Base-by-base conservation (phyloP, 805 yeast genomes). In the Wickerhamomyces silvicola region DNA sequence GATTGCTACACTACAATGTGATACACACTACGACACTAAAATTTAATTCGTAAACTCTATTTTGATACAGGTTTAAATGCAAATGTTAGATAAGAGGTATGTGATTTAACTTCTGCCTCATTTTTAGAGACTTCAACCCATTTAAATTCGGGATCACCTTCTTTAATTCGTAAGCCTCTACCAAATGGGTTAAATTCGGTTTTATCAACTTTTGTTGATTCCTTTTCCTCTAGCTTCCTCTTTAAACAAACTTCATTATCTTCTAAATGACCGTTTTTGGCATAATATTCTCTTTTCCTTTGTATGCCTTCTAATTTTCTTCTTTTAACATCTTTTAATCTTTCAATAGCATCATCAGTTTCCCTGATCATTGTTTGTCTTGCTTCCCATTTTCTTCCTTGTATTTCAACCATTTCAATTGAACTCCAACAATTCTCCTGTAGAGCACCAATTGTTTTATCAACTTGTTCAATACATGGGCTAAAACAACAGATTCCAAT, bases 391-490 rank as follows among this genome's bases (percentile, higher is more conserved):
- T 83, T 72, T 45, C 72, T 75, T 7, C 88, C 85, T 25, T 81
- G 79, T 30, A 87, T 78, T 52, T 90, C 97, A 4, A 90, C 94
- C 88, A 86, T 83, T 57, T 92, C 95, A 15, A 92, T 77, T 12
- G 74, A 70, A 5, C 72, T 68, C 95, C 97, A 92, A 1, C 94
- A 95, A 26, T 78, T 55, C 21, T 64, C 70, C 43, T 80, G 78
- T 36, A 92, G 61, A 0, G 83, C 80, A 42, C 74, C 80, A 10
- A 90, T 76, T 0, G 97, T 84, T 52, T 83, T 80, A 36, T 81
- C 81, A 4, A 92, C 98, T 61, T 92, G 99, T 59, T 92, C 99
- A 29, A 92, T 83, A 58, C 99, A 92, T 8, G 99, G 99, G 24
- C 95, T 84, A 53, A 92, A 92, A 58, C 98, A 92, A 59, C 99